These are phyloP conservation scores for Nigrospora sphaerica DNA, from an alignment of 2,329 filamentous ascomycete species.

Conservation along the genomic window DNA sequence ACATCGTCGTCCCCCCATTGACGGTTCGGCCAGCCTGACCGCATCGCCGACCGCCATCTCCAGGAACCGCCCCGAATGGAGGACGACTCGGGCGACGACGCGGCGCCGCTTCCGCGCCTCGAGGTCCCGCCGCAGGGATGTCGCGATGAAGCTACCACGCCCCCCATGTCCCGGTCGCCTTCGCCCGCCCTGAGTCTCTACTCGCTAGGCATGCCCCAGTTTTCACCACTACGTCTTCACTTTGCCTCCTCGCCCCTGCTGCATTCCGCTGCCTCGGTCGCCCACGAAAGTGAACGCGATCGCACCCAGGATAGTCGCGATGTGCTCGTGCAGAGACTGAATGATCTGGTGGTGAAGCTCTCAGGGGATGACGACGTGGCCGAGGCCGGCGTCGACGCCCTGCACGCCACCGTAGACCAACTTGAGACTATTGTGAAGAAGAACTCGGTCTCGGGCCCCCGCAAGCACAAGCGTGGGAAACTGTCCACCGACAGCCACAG, in stretches of 20 bases:
- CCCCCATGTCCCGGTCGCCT: background rate
- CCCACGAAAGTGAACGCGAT: slow-evolving; percentile 5
- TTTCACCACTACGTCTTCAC: background rate
- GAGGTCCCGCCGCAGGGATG: background rate
- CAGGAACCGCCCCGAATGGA: background rate
- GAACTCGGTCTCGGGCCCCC: too few species aligned
- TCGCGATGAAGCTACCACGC: background rate
- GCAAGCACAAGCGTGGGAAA: too few species aligned
- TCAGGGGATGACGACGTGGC: slow-evolving; percentile 13
- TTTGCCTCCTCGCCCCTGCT: background rate
- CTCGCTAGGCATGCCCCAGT: background rate
- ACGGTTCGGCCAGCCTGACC: too few species aligned
- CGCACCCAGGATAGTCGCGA: slow-evolving; percentile 30
- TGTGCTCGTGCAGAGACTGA: slow-evolving; percentile 36
- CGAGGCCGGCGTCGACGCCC: slow-evolving; percentile 22
- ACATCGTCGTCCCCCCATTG: too few species aligned
- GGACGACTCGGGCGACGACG: background rate
- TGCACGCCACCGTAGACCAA: slow-evolving; percentile 35
- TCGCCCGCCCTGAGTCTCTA: slow-evolving; percentile 1
- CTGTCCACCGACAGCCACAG: too few species aligned
- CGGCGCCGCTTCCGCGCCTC: too few species aligned
- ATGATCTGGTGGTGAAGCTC: slow-evolving; percentile 16
- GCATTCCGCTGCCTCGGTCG: background rate
- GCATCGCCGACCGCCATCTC: too few species aligned
- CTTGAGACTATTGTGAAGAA: slow-evolving; percentile 24